These are phyloP conservation scores for Pisolithus marmoratus DNA, from an alignment of 768 basidiomycete genomes.

Conservation along the genomic window DNA sequence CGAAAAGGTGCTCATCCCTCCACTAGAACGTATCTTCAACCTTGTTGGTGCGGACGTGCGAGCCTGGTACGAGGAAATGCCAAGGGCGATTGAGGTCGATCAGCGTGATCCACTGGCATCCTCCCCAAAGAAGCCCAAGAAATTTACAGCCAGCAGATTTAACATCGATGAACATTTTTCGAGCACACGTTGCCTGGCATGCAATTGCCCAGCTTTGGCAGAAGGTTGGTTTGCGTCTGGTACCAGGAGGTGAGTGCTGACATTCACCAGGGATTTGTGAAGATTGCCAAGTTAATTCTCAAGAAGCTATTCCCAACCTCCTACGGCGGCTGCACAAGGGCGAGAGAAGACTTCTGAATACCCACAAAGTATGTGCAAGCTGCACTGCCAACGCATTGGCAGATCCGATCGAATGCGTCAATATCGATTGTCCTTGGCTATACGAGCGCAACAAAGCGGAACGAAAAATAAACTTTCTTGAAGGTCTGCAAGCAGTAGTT, in stretches of 20 bases:
- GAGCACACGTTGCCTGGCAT: conserved; percentile 64
- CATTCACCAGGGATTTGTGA: conserved; percentile 54
- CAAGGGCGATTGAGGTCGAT: conserved; percentile 43
- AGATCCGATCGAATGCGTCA: conserved; percentile 71
- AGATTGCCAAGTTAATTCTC: conserved; percentile 45
- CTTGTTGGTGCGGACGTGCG: conserved; percentile 85
- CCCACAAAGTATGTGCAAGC: conserved; percentile 66
- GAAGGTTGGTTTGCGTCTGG: conserved; percentile 36
- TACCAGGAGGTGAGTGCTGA: background rate
- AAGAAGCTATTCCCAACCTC: conserved; percentile 53
- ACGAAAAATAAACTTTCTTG: conserved; percentile 27
- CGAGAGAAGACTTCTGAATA: conserved; percentile 48
- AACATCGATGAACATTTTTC: conserved; percentile 76
- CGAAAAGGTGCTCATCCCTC: conserved; percentile 77
- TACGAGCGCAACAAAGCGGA: conserved; percentile 65
- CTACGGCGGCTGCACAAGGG: conserved; percentile 47
- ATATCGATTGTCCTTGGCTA: conserved; percentile 82
- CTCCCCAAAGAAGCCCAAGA: conserved; percentile 33
- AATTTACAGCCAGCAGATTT: conserved; percentile 29
- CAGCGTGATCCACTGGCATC: conserved; percentile 29
- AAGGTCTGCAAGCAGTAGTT: conserved; percentile 25
- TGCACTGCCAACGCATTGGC: conserved; percentile 53
- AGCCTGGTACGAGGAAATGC: conserved; percentile 87
- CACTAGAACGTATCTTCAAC: conserved; percentile 85
- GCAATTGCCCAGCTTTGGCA: conserved; percentile 43